Percentiles rank a stretch among this genome's conserved stretches.
phyloP scores from a whole-genome alignment of 768 basidiomycete species.

The Xerocomellus amylosporus region DNA sequence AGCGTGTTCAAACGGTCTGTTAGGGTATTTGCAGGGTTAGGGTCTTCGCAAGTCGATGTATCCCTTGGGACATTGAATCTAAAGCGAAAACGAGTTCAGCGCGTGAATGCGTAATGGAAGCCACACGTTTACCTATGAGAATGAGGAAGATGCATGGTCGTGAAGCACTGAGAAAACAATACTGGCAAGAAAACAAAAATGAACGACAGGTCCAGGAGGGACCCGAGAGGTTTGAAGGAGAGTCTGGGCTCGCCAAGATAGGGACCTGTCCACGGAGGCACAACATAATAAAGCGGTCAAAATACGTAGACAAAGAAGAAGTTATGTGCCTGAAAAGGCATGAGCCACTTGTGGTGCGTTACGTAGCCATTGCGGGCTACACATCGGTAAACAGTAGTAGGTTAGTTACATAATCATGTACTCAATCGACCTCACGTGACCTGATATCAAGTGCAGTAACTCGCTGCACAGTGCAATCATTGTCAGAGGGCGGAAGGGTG shows the following conservation, averaged over 20 bases:
- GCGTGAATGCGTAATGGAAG: neutral
- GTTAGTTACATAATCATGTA: neutral
- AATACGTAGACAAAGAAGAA: no score
- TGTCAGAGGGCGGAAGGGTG: no score
- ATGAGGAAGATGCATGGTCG: constrained; percentile 12
- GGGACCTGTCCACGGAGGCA: no score
- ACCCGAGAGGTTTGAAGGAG: neutral
- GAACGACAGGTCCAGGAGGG: neutral
- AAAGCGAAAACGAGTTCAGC: constrained; percentile 2
- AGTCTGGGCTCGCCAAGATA: neutral
- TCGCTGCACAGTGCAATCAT: no score
- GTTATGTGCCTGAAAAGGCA: no score
- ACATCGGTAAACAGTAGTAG: neutral
- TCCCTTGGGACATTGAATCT: constrained; percentile 2
- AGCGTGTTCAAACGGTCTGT: constrained; percentile 65
- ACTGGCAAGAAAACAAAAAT: neutral
- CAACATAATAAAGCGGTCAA: neutral
- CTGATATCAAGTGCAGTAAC: neutral
- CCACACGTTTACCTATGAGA: constrained; percentile 7
- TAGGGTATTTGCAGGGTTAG: constrained; percentile 58
- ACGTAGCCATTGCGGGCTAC: no score
- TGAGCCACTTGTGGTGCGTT: no score
- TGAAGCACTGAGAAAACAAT: neutral
- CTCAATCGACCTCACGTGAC: constrained; percentile 1
- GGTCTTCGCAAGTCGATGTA: constrained; percentile 30